Evolutionary conservation across 129 eudicot genomes (phyloP), one percentile per base, ranked within the genome.

Genomic region (Flaveria robusta): DNA sequence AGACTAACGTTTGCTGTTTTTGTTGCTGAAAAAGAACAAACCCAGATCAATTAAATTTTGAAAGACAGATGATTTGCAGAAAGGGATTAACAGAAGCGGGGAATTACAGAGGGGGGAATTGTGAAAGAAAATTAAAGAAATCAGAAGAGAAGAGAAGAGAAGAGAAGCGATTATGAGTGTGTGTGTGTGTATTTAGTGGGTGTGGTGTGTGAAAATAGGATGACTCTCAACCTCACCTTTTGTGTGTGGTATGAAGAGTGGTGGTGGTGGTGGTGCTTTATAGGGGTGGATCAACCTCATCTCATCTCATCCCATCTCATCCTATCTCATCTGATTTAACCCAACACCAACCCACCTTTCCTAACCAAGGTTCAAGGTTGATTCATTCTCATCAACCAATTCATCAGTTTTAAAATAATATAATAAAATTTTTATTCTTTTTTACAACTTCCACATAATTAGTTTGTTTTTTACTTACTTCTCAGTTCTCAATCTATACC

Each of bases 31-130:
- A 60, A 12, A 1, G 63, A 70, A 72, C 84, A 86, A 86, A 90
- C 85, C 81, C 82, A 80, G 84, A 77, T 58, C 54, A 68, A 69
- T 72, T 11, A 42, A 39, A 23, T 71, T 23, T 79, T 49, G 78
- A 77, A 78, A 79, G 83, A 72, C 91, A 88, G 96, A 86, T 89
- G 84, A 79, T 81, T 88, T 68, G 66, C 93, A 92, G 98, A 92
- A 92, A 92, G 96, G 98, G 98, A 92, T 87, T 41, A 87, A 59
- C 54, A 88, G 96, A 92, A 90, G 94, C 72, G 93, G 37, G 98
- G 98, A 70, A 65, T 75, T 55, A 66, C 47, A 87, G 89, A 86
- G 66, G 79, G 86, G 91, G 86, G 85, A 51, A 31, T 51, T 27
- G 0, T 31, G 7, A 31, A 58, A 11, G 0, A 6, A 31, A 63